A percentile compares a stretch with the other conserved stretches of the same genome.
Evolutionary conservation across 805 yeast genomes (phyloP).

Genomic region (Starmera amethionina): DNA sequence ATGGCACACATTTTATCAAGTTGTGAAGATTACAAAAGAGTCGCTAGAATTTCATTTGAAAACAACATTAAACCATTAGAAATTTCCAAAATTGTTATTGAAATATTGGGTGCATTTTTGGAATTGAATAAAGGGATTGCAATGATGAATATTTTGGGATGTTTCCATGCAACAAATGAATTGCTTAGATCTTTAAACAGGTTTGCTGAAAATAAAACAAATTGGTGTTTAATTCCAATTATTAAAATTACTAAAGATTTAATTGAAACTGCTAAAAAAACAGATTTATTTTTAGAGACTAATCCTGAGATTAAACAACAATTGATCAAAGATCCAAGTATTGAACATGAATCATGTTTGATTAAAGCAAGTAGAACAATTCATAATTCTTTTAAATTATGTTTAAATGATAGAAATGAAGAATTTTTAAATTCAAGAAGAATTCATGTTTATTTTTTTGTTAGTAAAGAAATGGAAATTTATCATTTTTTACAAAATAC

Average conservation of each 20-base stretch:
- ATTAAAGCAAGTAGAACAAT: slow-evolving; percentile 55
- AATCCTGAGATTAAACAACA: slow-evolving; percentile 8
- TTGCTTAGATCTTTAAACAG: slow-evolving; percentile 38
- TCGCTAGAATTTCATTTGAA: not conserved
- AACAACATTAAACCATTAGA: not conserved
- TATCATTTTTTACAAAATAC: slow-evolving; percentile 58
- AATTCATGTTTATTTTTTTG: slow-evolving; percentile 58
- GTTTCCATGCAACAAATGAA: slow-evolving; percentile 23
- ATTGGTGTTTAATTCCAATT: slow-evolving; percentile 41
- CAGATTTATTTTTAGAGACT: slow-evolving; percentile 12
- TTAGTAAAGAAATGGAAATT: slow-evolving; percentile 57
- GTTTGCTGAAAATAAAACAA: slow-evolving; percentile 40
- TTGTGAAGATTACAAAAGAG: not conserved
- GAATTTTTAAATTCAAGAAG: slow-evolving; percentile 40
- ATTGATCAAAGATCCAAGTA: slow-evolving; percentile 9
- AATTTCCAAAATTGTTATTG: not conserved
- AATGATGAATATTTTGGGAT: slow-evolving; percentile 21
- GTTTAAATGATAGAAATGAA: slow-evolving; percentile 71
- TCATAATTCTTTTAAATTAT: slow-evolving; percentile 65
- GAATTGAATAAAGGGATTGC: slow-evolving; percentile 23
- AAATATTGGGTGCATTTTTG: slow-evolving; percentile 23
- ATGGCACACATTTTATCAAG: not conserved
- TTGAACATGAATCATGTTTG: slow-evolving; percentile 23
- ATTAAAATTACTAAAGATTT: slow-evolving; percentile 31
- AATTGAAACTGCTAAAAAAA: slow-evolving; percentile 12